These are phyloP conservation scores for Aspergillus tamarii DNA, from an alignment of 2,329 filamentous ascomycete species.

Conservation along the genomic window DNA sequence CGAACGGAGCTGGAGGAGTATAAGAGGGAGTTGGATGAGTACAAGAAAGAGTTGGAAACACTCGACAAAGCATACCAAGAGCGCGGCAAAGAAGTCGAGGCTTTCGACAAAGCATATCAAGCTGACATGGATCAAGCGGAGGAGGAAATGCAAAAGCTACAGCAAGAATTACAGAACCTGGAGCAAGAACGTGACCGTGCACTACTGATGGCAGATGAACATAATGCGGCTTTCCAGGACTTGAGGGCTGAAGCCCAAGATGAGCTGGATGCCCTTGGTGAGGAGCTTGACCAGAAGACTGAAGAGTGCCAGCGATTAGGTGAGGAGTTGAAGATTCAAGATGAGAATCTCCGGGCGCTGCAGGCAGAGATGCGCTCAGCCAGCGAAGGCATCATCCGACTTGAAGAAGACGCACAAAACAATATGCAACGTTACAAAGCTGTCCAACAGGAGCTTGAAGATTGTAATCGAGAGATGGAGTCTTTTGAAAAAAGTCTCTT, in stretches of 20 bases:
- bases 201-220: conserved; percentile 70
- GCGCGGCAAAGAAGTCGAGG: conserved; percentile 56
- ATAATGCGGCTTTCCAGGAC: conserved; percentile 55
- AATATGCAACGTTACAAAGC: conserved; percentile 79
- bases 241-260: conserved; percentile 62
- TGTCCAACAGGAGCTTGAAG: conserved; percentile 78
- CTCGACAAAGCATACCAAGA: neutral
- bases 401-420: conserved; percentile 86
- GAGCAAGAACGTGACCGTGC: conserved; percentile 84
- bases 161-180: neutral
- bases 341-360: conserved; percentile 87
- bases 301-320: conserved; percentile 72
- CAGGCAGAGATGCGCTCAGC: conserved; percentile 93
- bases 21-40: conserved; percentile 63
- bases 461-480: conserved; percentile 85
- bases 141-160: conserved; percentile 77
- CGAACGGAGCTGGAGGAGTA: conserved; percentile 80
- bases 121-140: conserved; percentile 78
- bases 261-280: conserved; percentile 60
- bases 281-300: conserved; percentile 72
- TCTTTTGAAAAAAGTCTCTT: conserved; percentile 80
- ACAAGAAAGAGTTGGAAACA: neutral
- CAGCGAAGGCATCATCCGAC: conserved; percentile 79
- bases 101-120: conserved; percentile 72
- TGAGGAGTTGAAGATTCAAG: conserved; percentile 72